Evolutionary conservation across 2,329 filamentous ascomycete species (phyloP).

Genomic region (Claviceps monticola): DNA sequence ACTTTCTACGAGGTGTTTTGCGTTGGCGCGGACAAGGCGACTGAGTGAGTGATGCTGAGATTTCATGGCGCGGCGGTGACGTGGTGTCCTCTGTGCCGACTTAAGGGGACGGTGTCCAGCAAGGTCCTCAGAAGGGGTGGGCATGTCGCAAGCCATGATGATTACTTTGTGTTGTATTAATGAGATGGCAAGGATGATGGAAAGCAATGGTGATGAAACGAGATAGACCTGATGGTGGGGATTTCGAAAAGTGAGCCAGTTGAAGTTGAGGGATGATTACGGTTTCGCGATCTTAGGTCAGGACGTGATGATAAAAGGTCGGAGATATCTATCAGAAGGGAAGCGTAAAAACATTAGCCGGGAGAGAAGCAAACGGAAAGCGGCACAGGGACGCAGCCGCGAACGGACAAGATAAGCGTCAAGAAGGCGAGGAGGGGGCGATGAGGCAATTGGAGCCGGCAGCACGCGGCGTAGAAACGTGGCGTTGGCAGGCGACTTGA

Average conservation of each 20-base stretch:
- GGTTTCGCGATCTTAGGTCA: background rate
- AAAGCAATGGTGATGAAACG: background rate
- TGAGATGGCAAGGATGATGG: background rate
- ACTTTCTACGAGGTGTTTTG: slow-evolving; percentile 16
- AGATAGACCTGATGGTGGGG: background rate
- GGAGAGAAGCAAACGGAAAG: too few species aligned
- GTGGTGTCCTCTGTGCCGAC: background rate
- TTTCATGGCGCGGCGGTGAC: slow-evolving; percentile 2
- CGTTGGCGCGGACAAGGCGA: slow-evolving; percentile 19
- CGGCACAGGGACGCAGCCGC: background rate
- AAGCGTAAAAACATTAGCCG: too few species aligned
- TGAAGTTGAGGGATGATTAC: too few species aligned
- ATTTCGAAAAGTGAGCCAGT: background rate
- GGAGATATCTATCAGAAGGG: background rate
- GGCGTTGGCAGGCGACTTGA: too few species aligned
- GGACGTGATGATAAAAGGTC: background rate
- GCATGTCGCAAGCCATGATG: background rate
- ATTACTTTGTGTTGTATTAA: too few species aligned
- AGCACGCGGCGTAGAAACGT: too few species aligned
- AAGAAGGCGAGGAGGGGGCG: too few species aligned
- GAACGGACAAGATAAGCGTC: background rate
- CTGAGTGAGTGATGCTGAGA: slow-evolving; percentile 3
- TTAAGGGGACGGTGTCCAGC: background rate
- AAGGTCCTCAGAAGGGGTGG: background rate
- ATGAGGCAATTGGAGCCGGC: too few species aligned